Evolutionary conservation across 2,329 filamentous ascomycete genomes (phyloP).

Genomic region (Rutstroemia sydowiana): DNA sequence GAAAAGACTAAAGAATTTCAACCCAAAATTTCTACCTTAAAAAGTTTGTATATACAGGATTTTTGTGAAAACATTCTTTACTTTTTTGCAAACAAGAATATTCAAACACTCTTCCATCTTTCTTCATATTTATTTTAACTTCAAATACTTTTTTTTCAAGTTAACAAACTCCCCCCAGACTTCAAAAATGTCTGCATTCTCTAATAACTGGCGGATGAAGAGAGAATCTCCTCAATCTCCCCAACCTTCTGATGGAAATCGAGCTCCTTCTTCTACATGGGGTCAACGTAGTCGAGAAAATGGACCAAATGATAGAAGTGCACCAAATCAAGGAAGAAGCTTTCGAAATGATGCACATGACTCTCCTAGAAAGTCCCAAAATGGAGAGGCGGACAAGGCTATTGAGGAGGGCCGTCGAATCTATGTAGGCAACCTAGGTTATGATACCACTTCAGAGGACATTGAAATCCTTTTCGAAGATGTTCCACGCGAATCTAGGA

Average conservation of each 20-base stretch:
- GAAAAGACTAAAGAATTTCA: too few species aligned
- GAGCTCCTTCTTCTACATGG: slow-evolving; percentile 5
- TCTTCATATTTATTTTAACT: too few species aligned
- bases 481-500: slow-evolving; percentile 37
- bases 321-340: slow-evolving; percentile 6
- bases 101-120: too few species aligned
- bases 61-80: too few species aligned
- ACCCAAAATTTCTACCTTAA: too few species aligned
- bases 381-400: slow-evolving; percentile 16
- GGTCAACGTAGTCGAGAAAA: slow-evolving; percentile 1
- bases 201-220: slow-evolving; percentile 23
- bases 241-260: not conserved
- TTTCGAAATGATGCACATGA: slow-evolving; percentile 6
- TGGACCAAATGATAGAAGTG: slow-evolving; percentile 4
- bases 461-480: slow-evolving; percentile 40
- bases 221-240: slow-evolving; percentile 14
- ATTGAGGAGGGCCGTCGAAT: slow-evolving; percentile 32
- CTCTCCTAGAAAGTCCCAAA: slow-evolving; percentile 12
- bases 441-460: slow-evolving; percentile 43
- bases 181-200: slow-evolving; percentile 18
- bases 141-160: not conserved
- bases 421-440: slow-evolving; percentile 49
- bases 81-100: too few species aligned
- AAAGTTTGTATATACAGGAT: too few species aligned
- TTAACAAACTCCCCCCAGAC: not conserved